Evolutionary conservation across 2,329 filamentous ascomycete genomes (phyloP).

Genomic region (Diaporthe eres): DNA sequence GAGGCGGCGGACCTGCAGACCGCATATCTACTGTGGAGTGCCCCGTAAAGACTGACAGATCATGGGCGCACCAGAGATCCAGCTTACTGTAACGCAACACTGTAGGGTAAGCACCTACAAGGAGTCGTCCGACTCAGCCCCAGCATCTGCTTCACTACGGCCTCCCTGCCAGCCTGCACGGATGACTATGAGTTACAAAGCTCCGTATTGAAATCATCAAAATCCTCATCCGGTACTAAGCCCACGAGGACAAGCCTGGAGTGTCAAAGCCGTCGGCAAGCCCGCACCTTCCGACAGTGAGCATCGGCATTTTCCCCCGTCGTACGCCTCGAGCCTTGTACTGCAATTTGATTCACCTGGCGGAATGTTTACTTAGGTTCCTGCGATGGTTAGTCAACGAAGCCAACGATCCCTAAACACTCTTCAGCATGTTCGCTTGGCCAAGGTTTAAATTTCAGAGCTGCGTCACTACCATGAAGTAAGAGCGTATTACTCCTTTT

Average conservation of each 20-base stretch:
- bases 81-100: conserved; percentile 7
- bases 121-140: neutral
- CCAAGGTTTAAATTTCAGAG: neutral
- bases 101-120: neutral
- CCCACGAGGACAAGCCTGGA: neutral
- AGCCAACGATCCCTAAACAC: too few species aligned
- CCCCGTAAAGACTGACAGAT: conserved; percentile 12
- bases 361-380: too few species aligned
- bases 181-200: neutral
- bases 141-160: neutral
- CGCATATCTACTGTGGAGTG: conserved; percentile 17
- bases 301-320: neutral
- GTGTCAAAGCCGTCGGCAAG: neutral
- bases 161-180: neutral
- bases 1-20: conserved; percentile 14
- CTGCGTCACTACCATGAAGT: neutral
- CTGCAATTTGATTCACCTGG: neutral
- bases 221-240: neutral
- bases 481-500: neutral
- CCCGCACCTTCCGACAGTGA: neutral
- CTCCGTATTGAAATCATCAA: neutral
- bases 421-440: too few species aligned
- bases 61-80: neutral
- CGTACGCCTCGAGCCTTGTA: neutral
- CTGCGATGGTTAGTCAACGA: neutral